Conservation (phyloP, 2,329 filamentous ascomycete genomes). For the Lanzia echinophila region DNA sequence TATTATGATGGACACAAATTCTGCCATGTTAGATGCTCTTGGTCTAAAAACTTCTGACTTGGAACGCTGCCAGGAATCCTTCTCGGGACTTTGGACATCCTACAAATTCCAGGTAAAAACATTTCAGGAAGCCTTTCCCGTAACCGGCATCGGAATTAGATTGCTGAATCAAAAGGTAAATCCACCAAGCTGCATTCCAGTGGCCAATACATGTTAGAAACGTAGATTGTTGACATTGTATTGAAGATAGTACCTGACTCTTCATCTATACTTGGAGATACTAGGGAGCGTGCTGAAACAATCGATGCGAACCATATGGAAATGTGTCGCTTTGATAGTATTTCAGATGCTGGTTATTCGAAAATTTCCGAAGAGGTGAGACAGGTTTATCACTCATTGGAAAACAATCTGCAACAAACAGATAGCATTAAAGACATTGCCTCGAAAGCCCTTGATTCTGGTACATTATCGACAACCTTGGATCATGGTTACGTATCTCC, state of each 20-base stretch:
- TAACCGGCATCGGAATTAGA: neutral
- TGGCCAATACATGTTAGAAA: neutral
- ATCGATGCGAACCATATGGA: slow-evolving; percentile 36
- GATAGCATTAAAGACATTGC: neutral
- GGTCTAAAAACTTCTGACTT: slow-evolving; percentile 20
- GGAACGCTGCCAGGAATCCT: slow-evolving; percentile 12
- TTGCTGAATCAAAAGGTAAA: slow-evolving; percentile 6
- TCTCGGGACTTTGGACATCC: slow-evolving; percentile 7
- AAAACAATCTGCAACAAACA: neutral
- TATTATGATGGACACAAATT: slow-evolving; percentile 9
- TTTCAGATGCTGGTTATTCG: slow-evolving; percentile 24
- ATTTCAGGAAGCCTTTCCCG: slow-evolving; percentile 13
- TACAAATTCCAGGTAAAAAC: slow-evolving; percentile 13
- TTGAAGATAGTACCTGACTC: slow-evolving; percentile 8
- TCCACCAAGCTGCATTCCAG: neutral
- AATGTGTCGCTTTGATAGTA: slow-evolving; percentile 35
- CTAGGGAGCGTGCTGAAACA: slow-evolving; percentile 28
- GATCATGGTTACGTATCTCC: neutral
- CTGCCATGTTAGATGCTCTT: slow-evolving; percentile 1
- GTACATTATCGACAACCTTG: neutral
- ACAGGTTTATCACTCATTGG: neutral
- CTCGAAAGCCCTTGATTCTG: neutral
- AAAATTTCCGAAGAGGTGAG: slow-evolving; percentile 9
- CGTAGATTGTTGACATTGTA: neutral
- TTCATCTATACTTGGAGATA: slow-evolving; percentile 25